phyloP scores from a whole-genome alignment of 1,284 basidiomycete genomes.

The Acaromyces ingoldii region DNA sequence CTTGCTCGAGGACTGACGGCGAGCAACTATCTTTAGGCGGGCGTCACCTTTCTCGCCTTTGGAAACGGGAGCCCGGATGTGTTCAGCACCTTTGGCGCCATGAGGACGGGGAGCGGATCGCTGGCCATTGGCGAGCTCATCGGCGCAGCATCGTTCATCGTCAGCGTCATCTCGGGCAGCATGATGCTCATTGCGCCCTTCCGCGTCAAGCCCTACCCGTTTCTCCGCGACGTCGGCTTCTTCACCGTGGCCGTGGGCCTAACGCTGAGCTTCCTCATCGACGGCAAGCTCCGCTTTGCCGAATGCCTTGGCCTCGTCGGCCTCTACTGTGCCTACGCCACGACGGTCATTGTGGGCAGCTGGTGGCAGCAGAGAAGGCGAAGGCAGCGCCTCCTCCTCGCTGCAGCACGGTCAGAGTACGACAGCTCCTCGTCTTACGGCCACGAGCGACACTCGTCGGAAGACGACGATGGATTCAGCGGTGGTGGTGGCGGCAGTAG shows the following conservation, averaged over 20 bases:
- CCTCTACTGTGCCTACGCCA: conserved; percentile 74
- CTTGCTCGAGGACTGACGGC: not conserved
- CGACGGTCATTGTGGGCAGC: conserved; percentile 68
- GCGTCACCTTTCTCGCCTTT: conserved; percentile 48
- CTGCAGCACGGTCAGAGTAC: conserved; percentile 29
- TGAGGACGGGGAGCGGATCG: conserved; percentile 76
- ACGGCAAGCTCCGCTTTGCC: conserved; percentile 67
- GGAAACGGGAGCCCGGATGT: conserved; percentile 54
- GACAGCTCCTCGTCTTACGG: conserved; percentile 18
- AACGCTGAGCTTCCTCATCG: conserved; percentile 71
- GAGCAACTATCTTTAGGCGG: no score
- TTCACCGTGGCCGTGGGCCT: conserved; percentile 74
- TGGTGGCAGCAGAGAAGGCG: conserved; percentile 61
- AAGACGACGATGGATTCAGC: no score
- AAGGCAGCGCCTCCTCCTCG: conserved; percentile 19
- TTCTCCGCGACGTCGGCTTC: conserved; percentile 88
- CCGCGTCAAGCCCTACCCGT: conserved; percentile 70
- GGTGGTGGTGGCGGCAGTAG: no score
- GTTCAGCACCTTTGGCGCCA: conserved; percentile 89
- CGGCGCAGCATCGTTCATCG: conserved; percentile 91
- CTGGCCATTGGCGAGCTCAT: conserved; percentile 90
- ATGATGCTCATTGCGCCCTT: conserved; percentile 96
- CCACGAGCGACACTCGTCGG: no score
- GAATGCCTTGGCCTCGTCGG: conserved; percentile 71
- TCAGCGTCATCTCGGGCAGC: conserved; percentile 84